These are phyloP conservation scores for Ceratocystiopsis sp. DNA, from an alignment of 2,329 filamentous ascomycete genomes.

Conservation along the genomic window DNA sequence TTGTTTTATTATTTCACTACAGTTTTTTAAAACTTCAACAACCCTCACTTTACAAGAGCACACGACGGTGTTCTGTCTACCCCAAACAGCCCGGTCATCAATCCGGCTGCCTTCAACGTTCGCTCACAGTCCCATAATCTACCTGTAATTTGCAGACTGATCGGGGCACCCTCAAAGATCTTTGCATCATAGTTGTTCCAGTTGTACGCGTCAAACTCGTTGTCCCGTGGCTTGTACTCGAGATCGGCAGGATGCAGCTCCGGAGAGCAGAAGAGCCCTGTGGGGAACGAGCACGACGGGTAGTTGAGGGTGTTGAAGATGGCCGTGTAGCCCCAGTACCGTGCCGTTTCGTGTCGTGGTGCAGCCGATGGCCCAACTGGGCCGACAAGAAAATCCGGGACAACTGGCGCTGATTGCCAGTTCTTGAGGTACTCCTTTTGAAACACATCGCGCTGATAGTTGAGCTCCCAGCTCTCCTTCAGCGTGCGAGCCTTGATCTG, in stretches of 20 bases:
- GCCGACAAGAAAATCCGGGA: background rate
- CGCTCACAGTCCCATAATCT: background rate
- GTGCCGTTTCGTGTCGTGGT: background rate
- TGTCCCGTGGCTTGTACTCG: background rate
- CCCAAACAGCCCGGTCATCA: background rate
- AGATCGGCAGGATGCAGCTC: background rate
- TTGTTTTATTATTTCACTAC: too few relatives aligned
- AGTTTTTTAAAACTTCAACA: too few relatives aligned
- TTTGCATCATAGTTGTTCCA: background rate
- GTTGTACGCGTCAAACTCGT: slow-evolving; percentile 1
- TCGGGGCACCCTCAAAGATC: background rate
- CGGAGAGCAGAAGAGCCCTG: background rate
- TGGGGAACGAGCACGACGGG: background rate
- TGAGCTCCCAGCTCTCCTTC: slow-evolving; percentile 1
- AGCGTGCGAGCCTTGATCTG: background rate
- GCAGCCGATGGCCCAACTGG: background rate
- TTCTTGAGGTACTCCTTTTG: background rate
- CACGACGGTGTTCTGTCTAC: background rate
- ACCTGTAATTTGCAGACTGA: background rate
- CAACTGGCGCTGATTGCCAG: background rate
- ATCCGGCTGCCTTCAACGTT: background rate
- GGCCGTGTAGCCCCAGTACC: background rate
- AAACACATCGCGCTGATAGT: background rate
- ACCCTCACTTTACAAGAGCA: background rate
- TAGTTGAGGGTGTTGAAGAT: background rate